These are phyloP conservation scores for Tilletia setariae DNA, from an alignment of 1,284 basidiomycete species.

Conservation along the genomic window DNA sequence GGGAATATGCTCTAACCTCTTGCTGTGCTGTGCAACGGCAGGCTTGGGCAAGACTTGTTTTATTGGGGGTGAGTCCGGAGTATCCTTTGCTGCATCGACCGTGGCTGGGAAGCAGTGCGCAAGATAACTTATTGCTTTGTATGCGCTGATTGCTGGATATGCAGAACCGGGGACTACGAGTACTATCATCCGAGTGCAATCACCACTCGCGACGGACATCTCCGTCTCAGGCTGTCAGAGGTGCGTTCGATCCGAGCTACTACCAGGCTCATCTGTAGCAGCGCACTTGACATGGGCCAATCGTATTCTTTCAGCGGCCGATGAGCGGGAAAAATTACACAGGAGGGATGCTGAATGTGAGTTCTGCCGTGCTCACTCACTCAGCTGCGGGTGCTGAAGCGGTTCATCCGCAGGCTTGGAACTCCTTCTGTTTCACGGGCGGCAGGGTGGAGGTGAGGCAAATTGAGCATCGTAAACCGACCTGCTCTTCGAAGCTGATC, in stretches of 20 bases:
- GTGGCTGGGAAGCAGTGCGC: background rate
- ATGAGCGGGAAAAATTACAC: conserved; percentile 66
- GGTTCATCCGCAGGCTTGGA: conserved; percentile 62
- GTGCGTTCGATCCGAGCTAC: background rate
- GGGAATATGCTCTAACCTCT: too few species aligned
- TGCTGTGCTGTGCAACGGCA: background rate
- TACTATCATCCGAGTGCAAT: conserved; percentile 74
- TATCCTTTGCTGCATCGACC: background rate
- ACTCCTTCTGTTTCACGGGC: conserved; percentile 91
- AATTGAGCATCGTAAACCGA: background rate
- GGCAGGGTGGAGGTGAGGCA: conserved; percentile 71
- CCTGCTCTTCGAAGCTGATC: background rate
- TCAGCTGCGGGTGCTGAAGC: conserved; percentile 59
- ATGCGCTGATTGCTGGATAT: background rate
- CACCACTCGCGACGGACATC: conserved; percentile 71
- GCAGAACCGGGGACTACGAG: conserved; percentile 23
- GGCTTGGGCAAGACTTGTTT: background rate
- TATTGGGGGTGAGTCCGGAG: conserved; percentile 10
- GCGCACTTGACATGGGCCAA: background rate
- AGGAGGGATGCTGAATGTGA: conserved; percentile 62
- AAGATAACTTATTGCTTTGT: background rate
- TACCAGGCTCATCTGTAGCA: background rate
- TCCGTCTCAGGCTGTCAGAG: conserved; percentile 66
- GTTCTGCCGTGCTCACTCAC: conserved; percentile 64
- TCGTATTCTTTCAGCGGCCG: conserved; percentile 17